Percentiles rank a stretch among this genome's conserved stretches.
Evolutionary conservation across 768 basidiomycete species (phyloP).

Genomic region (Hygrocybe punicea): DNA sequence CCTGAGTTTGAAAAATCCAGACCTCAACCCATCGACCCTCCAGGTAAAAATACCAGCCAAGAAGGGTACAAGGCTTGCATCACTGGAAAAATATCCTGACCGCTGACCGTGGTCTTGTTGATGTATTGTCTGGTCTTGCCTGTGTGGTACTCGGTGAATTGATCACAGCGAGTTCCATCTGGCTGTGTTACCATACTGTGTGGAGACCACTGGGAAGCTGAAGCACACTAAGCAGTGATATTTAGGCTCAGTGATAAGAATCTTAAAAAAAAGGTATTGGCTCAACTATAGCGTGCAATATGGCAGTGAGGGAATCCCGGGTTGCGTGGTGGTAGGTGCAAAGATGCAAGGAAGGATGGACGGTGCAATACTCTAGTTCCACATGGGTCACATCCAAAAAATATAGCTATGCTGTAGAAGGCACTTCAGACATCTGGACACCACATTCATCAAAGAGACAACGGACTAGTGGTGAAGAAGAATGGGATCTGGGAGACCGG

Average conservation of each 20-base stretch:
- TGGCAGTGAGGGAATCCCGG: conserved; percentile 84
- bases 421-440: not conserved
- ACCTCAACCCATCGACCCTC: conserved; percentile 90
- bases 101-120: conserved; percentile 83
- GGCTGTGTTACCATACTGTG: too few relatives aligned
- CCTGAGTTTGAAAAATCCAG: conserved; percentile 85
- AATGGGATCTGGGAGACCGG: conserved; percentile 74
- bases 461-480: conserved; percentile 74
- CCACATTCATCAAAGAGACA: conserved; percentile 1
- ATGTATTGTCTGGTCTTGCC: conserved; percentile 85
- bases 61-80: conserved; percentile 82
- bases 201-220: conserved; percentile 82
- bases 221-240: conserved; percentile 56
- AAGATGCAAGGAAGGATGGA: too few relatives aligned
- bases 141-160: conserved; percentile 84
- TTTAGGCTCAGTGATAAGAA: conserved; percentile 8
- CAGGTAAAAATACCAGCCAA: conserved; percentile 92
- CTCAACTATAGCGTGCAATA: conserved; percentile 85
- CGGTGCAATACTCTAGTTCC: too few relatives aligned
- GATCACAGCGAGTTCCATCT: conserved; percentile 76
- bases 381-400: too few relatives aligned
- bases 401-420: too few relatives aligned
- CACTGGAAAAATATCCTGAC: conserved; percentile 81
- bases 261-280: conserved; percentile 6
- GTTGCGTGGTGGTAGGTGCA: too few relatives aligned